These are phyloP conservation scores for Pyrus hybrid DNA, from an alignment of 331 rosid genomes.

Conservation along the genomic window DNA sequence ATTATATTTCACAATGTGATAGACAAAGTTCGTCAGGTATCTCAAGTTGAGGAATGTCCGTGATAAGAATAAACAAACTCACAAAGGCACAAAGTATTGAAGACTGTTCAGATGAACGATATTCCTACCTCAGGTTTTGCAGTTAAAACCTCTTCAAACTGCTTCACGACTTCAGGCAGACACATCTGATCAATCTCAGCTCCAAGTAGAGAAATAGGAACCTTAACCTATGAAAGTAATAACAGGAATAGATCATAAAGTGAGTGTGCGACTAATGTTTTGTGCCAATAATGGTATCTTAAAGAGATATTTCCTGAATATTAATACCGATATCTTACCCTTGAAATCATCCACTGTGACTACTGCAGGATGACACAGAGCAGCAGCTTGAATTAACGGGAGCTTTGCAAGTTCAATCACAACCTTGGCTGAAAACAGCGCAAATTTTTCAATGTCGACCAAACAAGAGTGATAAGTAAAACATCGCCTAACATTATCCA, in stretches of 20 bases:
- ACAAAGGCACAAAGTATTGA: neutral
- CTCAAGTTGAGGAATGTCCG: neutral
- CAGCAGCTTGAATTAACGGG: slow-evolving; percentile 41
- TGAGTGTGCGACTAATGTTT: neutral
- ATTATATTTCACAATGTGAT: too few relatives aligned
- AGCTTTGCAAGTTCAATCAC: slow-evolving; percentile 44
- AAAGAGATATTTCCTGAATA: neutral
- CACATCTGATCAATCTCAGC: slow-evolving; percentile 43
- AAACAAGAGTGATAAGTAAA: neutral
- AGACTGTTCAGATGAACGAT: neutral
- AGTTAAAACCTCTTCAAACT: slow-evolving; percentile 38
- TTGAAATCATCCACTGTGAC: slow-evolving; percentile 61
- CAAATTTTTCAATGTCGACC: neutral
- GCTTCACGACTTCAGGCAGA: slow-evolving; percentile 47
- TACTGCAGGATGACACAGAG: slow-evolving; percentile 50
- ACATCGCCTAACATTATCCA: too few relatives aligned
- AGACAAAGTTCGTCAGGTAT: neutral
- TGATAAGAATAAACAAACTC: neutral
- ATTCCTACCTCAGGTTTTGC: slow-evolving; percentile 41
- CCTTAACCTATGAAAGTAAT: slow-evolving; percentile 35
- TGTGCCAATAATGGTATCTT: too few relatives aligned
- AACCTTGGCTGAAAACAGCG: slow-evolving; percentile 52
- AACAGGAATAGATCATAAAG: neutral
- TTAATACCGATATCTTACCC: slow-evolving; percentile 15
- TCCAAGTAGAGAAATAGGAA: slow-evolving; percentile 63